Evolutionary conservation across 495 filamentous ascomycete species (phyloP).

Genomic region (Evansstolkia leycettana): DNA sequence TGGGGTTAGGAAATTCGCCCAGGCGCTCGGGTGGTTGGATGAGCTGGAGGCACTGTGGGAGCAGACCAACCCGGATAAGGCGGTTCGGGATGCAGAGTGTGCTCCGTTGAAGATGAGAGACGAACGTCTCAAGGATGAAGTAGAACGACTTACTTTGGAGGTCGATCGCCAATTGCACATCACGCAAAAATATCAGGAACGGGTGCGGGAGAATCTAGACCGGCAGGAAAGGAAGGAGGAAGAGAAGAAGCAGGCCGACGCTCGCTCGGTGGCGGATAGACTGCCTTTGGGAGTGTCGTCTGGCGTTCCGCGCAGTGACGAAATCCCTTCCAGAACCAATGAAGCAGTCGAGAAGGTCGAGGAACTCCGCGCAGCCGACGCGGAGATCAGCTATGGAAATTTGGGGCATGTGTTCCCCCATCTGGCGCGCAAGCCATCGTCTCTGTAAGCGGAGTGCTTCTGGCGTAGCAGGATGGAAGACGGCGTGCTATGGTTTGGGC

Average conservation of each 20-base stretch:
- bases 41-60: slow-evolving; percentile 68
- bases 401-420: slow-evolving; percentile 35
- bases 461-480: too few relatives aligned
- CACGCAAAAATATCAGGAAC: slow-evolving; percentile 30
- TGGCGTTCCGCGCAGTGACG: too few relatives aligned
- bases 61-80: slow-evolving; percentile 33
- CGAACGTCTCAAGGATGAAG: slow-evolving; percentile 40
- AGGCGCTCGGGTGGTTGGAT: slow-evolving; percentile 72
- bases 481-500: too few relatives aligned
- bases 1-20: slow-evolving; percentile 72
- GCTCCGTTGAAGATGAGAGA: slow-evolving; percentile 31
- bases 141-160: slow-evolving; percentile 40
- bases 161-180: slow-evolving; percentile 38
- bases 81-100: slow-evolving; percentile 20
- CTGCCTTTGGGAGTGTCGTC: too few relatives aligned
- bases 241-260: slow-evolving; percentile 1
- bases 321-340: not conserved
- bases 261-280: slow-evolving; percentile 3
- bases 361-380: not conserved
- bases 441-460: not conserved
- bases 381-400: slow-evolving; percentile 4
- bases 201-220: slow-evolving; percentile 26
- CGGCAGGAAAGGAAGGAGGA: not conserved
- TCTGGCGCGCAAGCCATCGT: slow-evolving; percentile 13
- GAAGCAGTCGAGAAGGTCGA: not conserved